phyloP scores from a whole-genome alignment of 1,284 basidiomycete genomes.

The Phaffia rhodozyma region DNA sequence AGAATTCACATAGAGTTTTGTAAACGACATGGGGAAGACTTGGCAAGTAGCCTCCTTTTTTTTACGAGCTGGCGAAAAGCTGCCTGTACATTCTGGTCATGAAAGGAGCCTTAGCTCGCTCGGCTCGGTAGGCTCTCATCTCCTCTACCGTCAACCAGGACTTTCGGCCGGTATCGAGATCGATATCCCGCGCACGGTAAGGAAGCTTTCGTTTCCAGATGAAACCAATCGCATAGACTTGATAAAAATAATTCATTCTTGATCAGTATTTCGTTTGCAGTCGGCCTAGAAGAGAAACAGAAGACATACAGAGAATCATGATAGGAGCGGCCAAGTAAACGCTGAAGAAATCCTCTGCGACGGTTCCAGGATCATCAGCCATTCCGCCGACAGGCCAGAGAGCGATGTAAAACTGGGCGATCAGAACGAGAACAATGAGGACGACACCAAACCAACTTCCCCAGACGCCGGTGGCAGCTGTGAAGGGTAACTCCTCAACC shows the following conservation, averaged over 20 bases:
- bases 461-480: constrained; percentile 37
- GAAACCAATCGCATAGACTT: too few species aligned
- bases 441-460: constrained; percentile 36
- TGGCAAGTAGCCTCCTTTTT: too few species aligned
- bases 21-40: too few species aligned
- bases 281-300: constrained; percentile 18
- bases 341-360: constrained; percentile 40
- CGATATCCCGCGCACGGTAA: constrained; percentile 32
- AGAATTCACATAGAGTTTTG: too few species aligned
- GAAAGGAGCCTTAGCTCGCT: too few species aligned
- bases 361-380: constrained; percentile 21
- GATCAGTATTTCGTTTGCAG: not conserved
- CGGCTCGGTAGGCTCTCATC: too few species aligned
- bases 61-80: too few species aligned
- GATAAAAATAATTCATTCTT: too few species aligned
- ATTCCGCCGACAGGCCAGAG: constrained; percentile 30
- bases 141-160: constrained; percentile 36
- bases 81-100: too few species aligned
- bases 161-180: constrained; percentile 38
- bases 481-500: constrained; percentile 40
- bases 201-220: constrained; percentile 32
- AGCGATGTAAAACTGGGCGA: constrained; percentile 22
- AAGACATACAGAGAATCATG: constrained; percentile 29
- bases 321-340: constrained; percentile 36
- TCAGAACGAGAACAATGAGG: constrained; percentile 19